Percentiles rank a stretch among this genome's conserved stretches.
Conservation (phyloP, 2,329 filamentous ascomycete genomes). For the Samsoniella hepiali region DNA sequence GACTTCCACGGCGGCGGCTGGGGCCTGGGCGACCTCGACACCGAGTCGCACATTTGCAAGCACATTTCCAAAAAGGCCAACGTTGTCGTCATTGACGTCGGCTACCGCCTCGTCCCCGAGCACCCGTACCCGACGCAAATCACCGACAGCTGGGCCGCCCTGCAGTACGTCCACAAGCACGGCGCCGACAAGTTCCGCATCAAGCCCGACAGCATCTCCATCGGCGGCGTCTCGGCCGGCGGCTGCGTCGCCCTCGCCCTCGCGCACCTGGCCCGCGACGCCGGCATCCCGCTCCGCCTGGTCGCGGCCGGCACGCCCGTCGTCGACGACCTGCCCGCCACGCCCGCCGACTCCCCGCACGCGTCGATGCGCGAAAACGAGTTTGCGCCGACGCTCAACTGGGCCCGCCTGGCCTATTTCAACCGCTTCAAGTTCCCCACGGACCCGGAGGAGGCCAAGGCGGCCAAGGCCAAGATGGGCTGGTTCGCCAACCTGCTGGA, state of each 20-base stretch:
- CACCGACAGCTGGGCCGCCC: conserved; percentile 46
- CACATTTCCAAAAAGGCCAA: conserved; percentile 43
- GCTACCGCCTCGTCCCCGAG: conserved; percentile 51
- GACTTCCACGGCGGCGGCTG: conserved; percentile 50
- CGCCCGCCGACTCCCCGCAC: conserved; percentile 38
- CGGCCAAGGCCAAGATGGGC: conserved; percentile 20
- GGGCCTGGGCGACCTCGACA: conserved; percentile 48
- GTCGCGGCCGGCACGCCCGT: conserved; percentile 40
- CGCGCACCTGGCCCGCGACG: conserved; percentile 40
- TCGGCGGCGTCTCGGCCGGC: conserved; percentile 47
- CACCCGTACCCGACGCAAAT: conserved; percentile 45
- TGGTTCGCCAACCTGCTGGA: conserved; percentile 34
- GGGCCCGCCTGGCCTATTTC: conserved; percentile 42
- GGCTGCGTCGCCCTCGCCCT: conserved; percentile 38
- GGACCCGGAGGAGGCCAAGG: conserved; percentile 20
- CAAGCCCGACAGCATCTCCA: conserved; percentile 35
- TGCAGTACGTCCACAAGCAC: conserved; percentile 38
- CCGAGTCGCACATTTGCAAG: conserved; percentile 47
- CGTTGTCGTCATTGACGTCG: conserved; percentile 48
- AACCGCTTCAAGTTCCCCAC: conserved; percentile 33
- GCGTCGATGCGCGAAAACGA: conserved; percentile 41
- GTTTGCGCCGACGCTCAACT: conserved; percentile 42
- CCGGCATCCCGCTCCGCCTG: conserved; percentile 35
- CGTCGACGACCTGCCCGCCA: conserved; percentile 39
- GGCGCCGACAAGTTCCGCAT: conserved; percentile 38